phyloP scores from a whole-genome alignment of 2,329 filamentous ascomycete genomes.

The Hypoxylon sp. region DNA sequence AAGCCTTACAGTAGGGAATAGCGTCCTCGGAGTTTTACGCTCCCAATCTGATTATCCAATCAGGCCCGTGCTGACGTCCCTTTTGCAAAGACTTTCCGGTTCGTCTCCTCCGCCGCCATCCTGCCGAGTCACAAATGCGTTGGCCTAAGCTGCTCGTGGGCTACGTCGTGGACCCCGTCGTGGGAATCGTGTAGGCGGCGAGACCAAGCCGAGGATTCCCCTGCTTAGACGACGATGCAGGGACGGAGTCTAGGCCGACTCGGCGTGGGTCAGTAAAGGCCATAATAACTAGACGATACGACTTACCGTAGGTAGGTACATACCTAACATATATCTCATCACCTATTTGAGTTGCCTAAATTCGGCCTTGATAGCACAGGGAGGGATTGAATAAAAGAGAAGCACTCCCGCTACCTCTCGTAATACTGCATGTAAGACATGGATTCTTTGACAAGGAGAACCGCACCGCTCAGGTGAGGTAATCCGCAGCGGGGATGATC shows the following conservation, averaged over 20 bases:
- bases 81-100: too few species aligned
- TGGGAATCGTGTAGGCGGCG: too few species aligned
- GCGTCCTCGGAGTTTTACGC: not conserved
- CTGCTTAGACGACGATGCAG: constrained; percentile 8
- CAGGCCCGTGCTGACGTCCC: not conserved
- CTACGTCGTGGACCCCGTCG: constrained; percentile 5
- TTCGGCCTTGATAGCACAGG: too few species aligned
- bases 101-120: not conserved
- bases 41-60: not conserved
- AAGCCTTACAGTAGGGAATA: not conserved
- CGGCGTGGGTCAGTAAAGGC: constrained; percentile 14
- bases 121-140: constrained; percentile 7
- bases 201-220: constrained; percentile 1
- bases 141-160: constrained; percentile 1
- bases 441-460: constrained; percentile 6
- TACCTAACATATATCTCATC: too few species aligned
- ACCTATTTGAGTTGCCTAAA: too few species aligned
- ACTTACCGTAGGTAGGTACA: too few species aligned
- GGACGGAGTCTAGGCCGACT: constrained; percentile 5
- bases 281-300: constrained; percentile 6
- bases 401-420: constrained; percentile 7
- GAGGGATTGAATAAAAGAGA: too few species aligned
- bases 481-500: constrained; percentile 11
- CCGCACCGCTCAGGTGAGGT: not conserved
- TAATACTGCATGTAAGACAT: constrained; percentile 6